Conservation (phyloP, 768 basidiomycete genomes). For the Auricularia auricula-judae region DNA sequence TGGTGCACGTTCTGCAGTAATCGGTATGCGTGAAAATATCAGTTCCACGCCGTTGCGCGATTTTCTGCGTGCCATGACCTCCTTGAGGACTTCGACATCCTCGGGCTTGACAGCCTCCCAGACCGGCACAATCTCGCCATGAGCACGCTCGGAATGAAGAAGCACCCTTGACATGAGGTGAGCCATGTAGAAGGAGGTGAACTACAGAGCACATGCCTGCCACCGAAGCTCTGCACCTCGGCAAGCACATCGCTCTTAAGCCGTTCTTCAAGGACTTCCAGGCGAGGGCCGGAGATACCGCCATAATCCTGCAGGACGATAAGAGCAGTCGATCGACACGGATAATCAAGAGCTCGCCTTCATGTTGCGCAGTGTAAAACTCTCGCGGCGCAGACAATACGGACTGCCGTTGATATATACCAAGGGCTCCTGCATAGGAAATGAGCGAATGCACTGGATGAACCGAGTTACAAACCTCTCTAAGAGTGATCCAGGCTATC, state of each 20-base stretch:
- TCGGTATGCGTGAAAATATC: conserved; percentile 75
- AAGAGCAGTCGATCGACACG: too few species aligned
- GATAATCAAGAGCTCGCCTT: conserved; percentile 26
- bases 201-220: conserved; percentile 37
- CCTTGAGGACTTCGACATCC: conserved; percentile 71
- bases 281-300: conserved; percentile 81
- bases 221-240: conserved; percentile 75
- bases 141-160: conserved; percentile 78
- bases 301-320: conserved; percentile 54
- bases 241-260: conserved; percentile 78
- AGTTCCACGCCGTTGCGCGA: conserved; percentile 46
- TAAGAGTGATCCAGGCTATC: conserved; percentile 85
- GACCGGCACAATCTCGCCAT: conserved; percentile 82
- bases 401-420: conserved; percentile 89
- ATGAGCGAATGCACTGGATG: conserved; percentile 46
- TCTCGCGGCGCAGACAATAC: conserved; percentile 79
- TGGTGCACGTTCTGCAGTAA: conserved; percentile 69
- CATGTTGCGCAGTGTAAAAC: conserved; percentile 85
- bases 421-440: conserved; percentile 74
- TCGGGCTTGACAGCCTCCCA: conserved; percentile 80
- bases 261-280: conserved; percentile 86
- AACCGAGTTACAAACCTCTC: conserved; percentile 59
- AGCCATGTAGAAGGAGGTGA: neutral
- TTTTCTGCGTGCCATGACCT: conserved; percentile 64
- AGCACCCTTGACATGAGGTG: conserved; percentile 33